A percentile compares a stretch with the other conserved stretches of the same genome.
Conservation (phyloP, 495 filamentous ascomycete species). For the Xylaria castorea region DNA sequence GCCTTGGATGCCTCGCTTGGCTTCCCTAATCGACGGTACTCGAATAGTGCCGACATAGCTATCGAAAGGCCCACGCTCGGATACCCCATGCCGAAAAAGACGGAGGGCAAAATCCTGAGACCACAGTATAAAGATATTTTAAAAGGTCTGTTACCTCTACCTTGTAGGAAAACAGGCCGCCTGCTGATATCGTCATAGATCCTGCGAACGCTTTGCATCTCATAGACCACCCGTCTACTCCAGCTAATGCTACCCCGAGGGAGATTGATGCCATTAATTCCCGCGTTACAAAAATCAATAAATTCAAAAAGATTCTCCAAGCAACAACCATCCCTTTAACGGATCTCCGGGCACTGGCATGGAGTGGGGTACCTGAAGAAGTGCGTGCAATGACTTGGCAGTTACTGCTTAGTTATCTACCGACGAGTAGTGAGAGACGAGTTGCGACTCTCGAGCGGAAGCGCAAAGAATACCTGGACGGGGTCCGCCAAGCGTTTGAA, state of each 20-base stretch:
- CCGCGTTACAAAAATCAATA: constrained; percentile 93
- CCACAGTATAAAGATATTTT: constrained; percentile 98
- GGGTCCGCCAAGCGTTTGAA: constrained; percentile 93
- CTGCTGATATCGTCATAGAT: constrained; percentile 59
- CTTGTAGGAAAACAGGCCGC: constrained; percentile 3
- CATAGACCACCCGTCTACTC: constrained; percentile 82
- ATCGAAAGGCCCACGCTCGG: constrained; percentile 85
- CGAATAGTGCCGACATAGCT: constrained; percentile 88
- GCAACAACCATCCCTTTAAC: constrained; percentile 83
- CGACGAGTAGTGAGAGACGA: constrained; percentile 89
- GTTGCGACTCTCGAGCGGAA: constrained; percentile 92
- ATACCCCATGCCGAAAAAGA: constrained; percentile 87
- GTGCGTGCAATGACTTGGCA: constrained; percentile 99
- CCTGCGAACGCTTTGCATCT: constrained; percentile 95
- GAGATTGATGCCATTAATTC: constrained; percentile 87
- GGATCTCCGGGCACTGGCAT: constrained; percentile 83
- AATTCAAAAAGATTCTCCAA: constrained; percentile 95
- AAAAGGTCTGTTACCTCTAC: constrained; percentile 58
- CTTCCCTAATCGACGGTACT: constrained; percentile 51
- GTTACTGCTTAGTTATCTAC: constrained; percentile 90
- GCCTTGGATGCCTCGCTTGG: constrained; percentile 47
- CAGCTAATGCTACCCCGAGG: constrained; percentile 77
- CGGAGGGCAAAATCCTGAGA: constrained; percentile 90
- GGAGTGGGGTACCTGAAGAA: constrained; percentile 93
- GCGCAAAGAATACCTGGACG: constrained; percentile 95